Evolutionary conservation across 108 stramenopile species (phyloP), one percentile per base, ranked within the genome.

Genomic region (Epithemia pelagica): DNA sequence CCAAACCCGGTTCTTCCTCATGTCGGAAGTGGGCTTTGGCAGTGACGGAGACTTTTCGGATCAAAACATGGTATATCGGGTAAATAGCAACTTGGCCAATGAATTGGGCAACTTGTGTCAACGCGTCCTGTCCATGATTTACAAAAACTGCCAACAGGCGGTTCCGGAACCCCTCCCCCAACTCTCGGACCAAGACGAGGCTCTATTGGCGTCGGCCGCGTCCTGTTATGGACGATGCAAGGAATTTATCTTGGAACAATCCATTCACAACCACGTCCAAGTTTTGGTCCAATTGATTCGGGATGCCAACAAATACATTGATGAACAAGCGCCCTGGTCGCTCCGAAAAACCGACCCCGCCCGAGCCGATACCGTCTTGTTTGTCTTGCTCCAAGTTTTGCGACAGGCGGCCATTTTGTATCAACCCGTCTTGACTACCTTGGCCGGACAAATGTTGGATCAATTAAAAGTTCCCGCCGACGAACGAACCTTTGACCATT

Each of bases 21-120:
- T 94, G 86, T 70, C 87, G 28, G 95, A 95, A 79, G 94, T 93
- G 3, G 75, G 73, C 28, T 96, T 97, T 72, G 97, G 95, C 15
- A 82, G 61, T 63, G 97, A 98, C 71, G 95, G 94, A 18, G 96
- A 97, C 68, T 98, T 93, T 75, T 91, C 89, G 22, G 77, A 94
- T 58, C 81, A 83, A n/a, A 72, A 79, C 21, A 83, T 99, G 82
- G 78, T 94, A 29, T 70, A 77, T 30, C 90, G 93, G 65, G 78
- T 84, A 26, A 96, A 97, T 71, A 83, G 72, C 57, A 94, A 95
- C 59, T 72, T 97, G 30, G 89, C 94, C 18, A 96, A 98, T 73
- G 89, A 92, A 55, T 66, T 97, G 33, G 98, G 98, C 8, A 99
- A 99, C 72, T 77, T 98, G 29, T 88, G 90, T 57, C 91, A 96